Base-by-base conservation (phyloP, 148 eudicot species). In the Vaccinium myrtillus region DNA sequence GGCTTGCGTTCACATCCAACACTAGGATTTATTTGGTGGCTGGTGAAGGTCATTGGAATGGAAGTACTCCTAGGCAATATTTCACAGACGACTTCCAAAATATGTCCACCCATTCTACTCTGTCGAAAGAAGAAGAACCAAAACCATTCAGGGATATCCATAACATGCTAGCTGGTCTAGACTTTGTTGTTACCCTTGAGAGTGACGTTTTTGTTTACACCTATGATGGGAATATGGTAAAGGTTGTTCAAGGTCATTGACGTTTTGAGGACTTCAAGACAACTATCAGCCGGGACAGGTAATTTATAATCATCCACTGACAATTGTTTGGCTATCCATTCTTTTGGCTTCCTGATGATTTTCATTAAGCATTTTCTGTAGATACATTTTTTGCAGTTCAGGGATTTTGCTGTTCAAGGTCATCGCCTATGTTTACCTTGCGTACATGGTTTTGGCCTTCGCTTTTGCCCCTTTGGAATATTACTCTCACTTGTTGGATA, bases 131-230 rank as follows among this genome's bases (percentile, higher is more conserved):
- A 79, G 93, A 90, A 8, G 99, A 96, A 89, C 83, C 94, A 32
- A 87, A 87, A 83, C 95, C 94, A 77, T 94, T 94, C 75, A 87
- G 67, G 85, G 89, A 92, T 85, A 97, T 93, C 83, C 98, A 96
- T 87, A 96, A 96, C 89, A 94, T 94, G 99, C 86, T 96, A 85
- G 99, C 99, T 83, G 99, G 97, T 84, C 71, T 96, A 84, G 99
- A 94, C 81, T 96, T 94, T 85, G 96, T 85, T 56, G 95, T 96
- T 85, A 98, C 99, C 27, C 95, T 96, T 50, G 80, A 93, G 86
- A 96, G 99, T 76, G 93, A 94, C 84, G 98, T 85, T 54, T 96
- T 96, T 58, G 90, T 94, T 65, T 93, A 93, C 85, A 96, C 99
- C 10, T 96, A 96, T 86, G 99, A 96, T 88, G 99, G 99, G 81